These are phyloP conservation scores for Claviceps africana DNA, from an alignment of 2,329 filamentous ascomycete species.

Conservation along the genomic window DNA sequence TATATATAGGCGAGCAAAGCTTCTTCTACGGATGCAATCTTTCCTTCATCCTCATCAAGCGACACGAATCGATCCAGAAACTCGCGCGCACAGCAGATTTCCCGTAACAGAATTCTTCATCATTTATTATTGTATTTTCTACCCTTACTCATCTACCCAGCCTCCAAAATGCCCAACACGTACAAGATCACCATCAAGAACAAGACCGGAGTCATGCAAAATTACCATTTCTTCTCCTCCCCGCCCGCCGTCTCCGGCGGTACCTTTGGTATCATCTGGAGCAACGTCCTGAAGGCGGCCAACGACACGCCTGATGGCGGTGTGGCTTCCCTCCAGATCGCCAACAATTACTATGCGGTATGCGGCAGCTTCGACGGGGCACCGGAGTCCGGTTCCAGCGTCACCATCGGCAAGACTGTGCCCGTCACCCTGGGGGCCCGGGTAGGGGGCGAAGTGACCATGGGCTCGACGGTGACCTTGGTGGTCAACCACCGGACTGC, in stretches of 20 bases:
- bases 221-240: neutral
- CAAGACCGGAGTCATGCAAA: neutral
- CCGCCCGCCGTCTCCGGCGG: neutral
- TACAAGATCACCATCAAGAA: neutral
- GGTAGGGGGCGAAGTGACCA: neutral
- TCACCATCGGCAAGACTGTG: neutral
- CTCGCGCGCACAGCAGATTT: no score
- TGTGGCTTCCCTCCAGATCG: neutral
- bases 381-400: neutral
- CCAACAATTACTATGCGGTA: neutral
- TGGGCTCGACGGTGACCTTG: neutral
- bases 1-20: no score
- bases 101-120: no score
- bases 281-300: neutral
- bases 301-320: neutral
- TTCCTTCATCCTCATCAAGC: no score
- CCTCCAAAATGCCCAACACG: neutral
- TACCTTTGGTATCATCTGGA: neutral
- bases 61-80: no score
- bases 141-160: neutral
- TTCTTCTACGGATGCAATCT: no score
- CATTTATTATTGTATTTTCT: no score
- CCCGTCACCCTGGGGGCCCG: neutral
- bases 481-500: neutral
- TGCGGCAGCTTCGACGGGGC: neutral